Conservation (phyloP, 2,329 filamentous ascomycete genomes). For the Xylaria sp. region DNA sequence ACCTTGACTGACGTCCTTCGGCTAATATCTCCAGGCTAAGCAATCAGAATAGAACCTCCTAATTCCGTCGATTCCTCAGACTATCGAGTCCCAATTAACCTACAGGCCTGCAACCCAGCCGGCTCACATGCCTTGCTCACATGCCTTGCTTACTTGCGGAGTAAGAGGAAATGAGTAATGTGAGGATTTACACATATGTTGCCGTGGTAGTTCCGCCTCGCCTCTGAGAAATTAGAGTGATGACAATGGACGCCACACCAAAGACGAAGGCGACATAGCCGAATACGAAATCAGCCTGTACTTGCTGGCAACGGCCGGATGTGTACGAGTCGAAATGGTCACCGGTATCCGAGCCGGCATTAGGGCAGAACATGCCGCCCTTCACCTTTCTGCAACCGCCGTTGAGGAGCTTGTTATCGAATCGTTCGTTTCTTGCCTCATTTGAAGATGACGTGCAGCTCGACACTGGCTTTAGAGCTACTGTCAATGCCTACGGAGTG, state of each 20-base stretch:
- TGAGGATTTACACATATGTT: constrained; percentile 42
- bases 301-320: constrained; percentile 44
- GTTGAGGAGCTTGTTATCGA: constrained; percentile 47
- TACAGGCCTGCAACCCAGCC: neutral
- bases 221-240: constrained; percentile 40
- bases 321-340: constrained; percentile 26
- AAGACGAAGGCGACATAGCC: constrained; percentile 47
- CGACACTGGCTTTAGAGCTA: constrained; percentile 47
- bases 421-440: constrained; percentile 9
- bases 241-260: constrained; percentile 39
- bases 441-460: constrained; percentile 44
- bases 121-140: neutral
- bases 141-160: neutral
- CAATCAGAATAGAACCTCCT: neutral
- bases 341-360: constrained; percentile 24
- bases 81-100: neutral
- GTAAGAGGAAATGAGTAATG: neutral
- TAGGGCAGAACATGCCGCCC: constrained; percentile 33
- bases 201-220: constrained; percentile 35
- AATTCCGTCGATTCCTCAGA: neutral
- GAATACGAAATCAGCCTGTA: constrained; percentile 49
- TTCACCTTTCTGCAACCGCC: constrained; percentile 44
- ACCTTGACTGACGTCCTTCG: neutral
- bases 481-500: constrained; percentile 45
- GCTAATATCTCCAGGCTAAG: neutral